phyloP scores from a whole-genome alignment of 257 asterid species.

The Solanum paucissectum region DNA sequence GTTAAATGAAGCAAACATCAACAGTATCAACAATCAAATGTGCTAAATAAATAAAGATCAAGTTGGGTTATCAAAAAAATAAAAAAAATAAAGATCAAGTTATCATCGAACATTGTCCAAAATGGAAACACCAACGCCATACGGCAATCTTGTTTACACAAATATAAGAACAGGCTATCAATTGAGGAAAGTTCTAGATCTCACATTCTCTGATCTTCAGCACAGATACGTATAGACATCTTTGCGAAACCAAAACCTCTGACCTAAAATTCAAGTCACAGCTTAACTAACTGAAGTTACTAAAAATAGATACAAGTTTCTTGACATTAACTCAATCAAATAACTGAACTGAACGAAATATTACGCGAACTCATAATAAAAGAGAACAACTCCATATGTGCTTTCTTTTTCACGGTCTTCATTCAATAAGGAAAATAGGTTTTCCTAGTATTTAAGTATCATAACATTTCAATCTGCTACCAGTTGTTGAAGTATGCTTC shows the following conservation, averaged over 20 bases:
- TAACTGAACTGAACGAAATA: background rate
- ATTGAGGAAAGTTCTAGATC: background rate
- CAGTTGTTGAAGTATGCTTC: background rate
- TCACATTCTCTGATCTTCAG: background rate
- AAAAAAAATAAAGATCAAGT: background rate
- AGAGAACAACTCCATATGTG: background rate
- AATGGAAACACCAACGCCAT: background rate
- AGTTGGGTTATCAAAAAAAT: background rate
- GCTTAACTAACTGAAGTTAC: background rate
- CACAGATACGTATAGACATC: background rate
- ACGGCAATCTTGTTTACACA: background rate
- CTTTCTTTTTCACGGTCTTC: background rate
- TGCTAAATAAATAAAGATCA: background rate
- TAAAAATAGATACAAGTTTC: background rate
- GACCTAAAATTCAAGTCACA: background rate
- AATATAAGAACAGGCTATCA: background rate
- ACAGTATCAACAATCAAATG: background rate
- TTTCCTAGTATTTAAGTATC: background rate
- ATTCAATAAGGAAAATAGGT: background rate
- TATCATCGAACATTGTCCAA: background rate
- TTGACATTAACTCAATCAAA: background rate
- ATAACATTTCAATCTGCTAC: background rate
- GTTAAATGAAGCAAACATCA: conserved; percentile 5
- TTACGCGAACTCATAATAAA: background rate
- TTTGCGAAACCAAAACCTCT: background rate